Evolutionary conservation across 345 rosid species (phyloP).

Genomic region (Bruguiera gymnorhiza): DNA sequence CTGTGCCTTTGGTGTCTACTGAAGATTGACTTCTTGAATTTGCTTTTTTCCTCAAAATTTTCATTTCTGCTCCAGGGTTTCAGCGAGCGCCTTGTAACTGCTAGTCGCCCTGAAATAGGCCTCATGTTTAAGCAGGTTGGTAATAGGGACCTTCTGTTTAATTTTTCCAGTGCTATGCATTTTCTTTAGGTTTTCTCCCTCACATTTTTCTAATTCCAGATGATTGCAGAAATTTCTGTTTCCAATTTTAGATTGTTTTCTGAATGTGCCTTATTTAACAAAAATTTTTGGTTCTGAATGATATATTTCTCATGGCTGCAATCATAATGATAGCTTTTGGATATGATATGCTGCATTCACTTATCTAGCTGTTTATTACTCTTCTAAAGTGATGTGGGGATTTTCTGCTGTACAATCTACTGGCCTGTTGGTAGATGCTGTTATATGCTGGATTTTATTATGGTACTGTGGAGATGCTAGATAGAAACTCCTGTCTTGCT

Average conservation of each 20-base stretch:
- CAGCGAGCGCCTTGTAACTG: slow-evolving; percentile 82
- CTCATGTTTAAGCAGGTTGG: slow-evolving; percentile 93
- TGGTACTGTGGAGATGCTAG: neutral
- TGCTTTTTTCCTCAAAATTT: slow-evolving; percentile 12
- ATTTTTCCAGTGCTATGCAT: neutral
- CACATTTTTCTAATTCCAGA: neutral
- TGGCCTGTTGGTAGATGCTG: neutral
- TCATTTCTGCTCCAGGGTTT: slow-evolving; percentile 63
- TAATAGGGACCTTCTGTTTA: slow-evolving; percentile 5
- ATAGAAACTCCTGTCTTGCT: neutral
- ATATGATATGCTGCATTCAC: too few relatives aligned
- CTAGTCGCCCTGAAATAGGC: slow-evolving; percentile 87
- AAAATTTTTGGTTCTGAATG: neutral
- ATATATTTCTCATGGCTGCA: neutral
- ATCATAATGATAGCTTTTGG: neutral
- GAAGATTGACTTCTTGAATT: slow-evolving; percentile 10
- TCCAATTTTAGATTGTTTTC: neutral
- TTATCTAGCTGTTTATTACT: too few relatives aligned
- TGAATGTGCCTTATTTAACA: neutral
- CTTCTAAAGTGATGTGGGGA: too few relatives aligned
- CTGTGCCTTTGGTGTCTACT: slow-evolving; percentile 2
- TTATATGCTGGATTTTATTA: neutral
- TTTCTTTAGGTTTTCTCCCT: neutral
- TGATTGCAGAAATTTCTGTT: neutral
- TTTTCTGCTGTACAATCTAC: neutral